phyloP scores from a whole-genome alignment of 768 basidiomycete species.

The Lactarius trivialis region DNA sequence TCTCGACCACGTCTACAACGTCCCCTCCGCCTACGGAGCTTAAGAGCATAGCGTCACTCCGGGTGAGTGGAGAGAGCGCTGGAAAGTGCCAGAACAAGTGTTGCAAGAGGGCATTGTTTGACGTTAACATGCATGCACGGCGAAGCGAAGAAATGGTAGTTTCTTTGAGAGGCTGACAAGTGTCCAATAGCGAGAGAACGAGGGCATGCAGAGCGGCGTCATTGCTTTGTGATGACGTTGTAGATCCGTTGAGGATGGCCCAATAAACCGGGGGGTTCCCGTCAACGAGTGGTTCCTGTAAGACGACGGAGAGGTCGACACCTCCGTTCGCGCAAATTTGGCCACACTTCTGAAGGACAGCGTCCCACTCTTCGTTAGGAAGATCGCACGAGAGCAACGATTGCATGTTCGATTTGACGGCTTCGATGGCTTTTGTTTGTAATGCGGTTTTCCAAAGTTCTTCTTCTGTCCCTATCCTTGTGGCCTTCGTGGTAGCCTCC shows the following conservation, averaged over 20 bases:
- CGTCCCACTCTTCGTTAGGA: conserved; percentile 26
- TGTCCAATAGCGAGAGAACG: conserved; percentile 45
- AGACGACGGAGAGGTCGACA: conserved; percentile 46
- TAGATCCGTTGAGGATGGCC: conserved; percentile 54
- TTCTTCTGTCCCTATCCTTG: background rate
- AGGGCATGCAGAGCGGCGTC: conserved; percentile 25
- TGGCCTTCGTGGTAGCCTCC: background rate
- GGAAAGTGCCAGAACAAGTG: conserved; percentile 43
- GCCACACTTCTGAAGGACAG: conserved; percentile 53
- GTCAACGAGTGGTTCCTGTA: conserved; percentile 61
- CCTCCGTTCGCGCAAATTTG: conserved; percentile 46
- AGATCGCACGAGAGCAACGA: conserved; percentile 34
- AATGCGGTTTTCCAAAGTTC: background rate
- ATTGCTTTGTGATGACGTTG: conserved; percentile 10
- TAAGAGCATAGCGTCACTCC: conserved; percentile 43
- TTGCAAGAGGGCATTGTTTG: conserved; percentile 56
- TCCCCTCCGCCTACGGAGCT: conserved; percentile 41
- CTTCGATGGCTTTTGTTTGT: background rate
- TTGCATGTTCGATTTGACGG: conserved; percentile 5
- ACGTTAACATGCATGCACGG: conserved; percentile 56
- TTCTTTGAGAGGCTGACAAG: conserved; percentile 35
- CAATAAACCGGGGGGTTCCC: conserved; percentile 63
- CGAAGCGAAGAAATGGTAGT: conserved; percentile 42
- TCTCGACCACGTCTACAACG: conserved; percentile 42
- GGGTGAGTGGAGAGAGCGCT: conserved; percentile 46